Evolutionary conservation across 306 rosid genomes (phyloP), one percentile per base, ranked within the genome.

Genomic region (Prunus armeniaca): DNA sequence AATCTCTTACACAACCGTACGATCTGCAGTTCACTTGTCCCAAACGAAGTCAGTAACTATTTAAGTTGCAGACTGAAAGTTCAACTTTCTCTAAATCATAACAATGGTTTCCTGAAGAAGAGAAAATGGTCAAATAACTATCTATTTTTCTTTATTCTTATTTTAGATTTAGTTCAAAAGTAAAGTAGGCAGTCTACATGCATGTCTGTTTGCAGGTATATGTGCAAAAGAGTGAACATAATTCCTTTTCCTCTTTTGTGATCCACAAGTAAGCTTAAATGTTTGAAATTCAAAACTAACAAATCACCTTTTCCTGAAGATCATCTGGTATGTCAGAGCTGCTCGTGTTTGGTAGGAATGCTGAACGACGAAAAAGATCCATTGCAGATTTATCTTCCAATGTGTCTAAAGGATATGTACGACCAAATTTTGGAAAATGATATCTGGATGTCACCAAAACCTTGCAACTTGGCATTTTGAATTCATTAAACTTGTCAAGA

Each of bases 11-110:
- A 87, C 11, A 80, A 69, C 72, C 51, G 69, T 28, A 80, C 85
- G 78, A 90, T 85, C 96, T 88, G 80, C 77, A 88, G 69, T 69
- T 62, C 46, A 84, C 55, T 17, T 27, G 1, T 69, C 25, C 61
- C 10, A 49, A 50, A 2, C 24, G 45, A 69, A 18, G 32, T 50
- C 46, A 12, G 20, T 17, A 2, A 51, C 27, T 43, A 67, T 8
- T 43, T 12, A 14, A n/a, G 6, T 17, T 43, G 34, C 34, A 20
- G 32, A 45, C 55, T 2, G 9, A 67, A 45, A 1, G 11, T n/a
- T 19, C 9, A 65, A 65, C 22, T 38, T 3, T 32, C 69, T 18
- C 25, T 8, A 32, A 32, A 8, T 34, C 50, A 65, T 34, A 10
- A 9, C 69, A 19, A 34, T 8, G 2, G 9, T n/a, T 7, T 6